Evolutionary conservation across 208 protist genomes (phyloP).

Genomic region (Leishmania aethiopica): DNA sequence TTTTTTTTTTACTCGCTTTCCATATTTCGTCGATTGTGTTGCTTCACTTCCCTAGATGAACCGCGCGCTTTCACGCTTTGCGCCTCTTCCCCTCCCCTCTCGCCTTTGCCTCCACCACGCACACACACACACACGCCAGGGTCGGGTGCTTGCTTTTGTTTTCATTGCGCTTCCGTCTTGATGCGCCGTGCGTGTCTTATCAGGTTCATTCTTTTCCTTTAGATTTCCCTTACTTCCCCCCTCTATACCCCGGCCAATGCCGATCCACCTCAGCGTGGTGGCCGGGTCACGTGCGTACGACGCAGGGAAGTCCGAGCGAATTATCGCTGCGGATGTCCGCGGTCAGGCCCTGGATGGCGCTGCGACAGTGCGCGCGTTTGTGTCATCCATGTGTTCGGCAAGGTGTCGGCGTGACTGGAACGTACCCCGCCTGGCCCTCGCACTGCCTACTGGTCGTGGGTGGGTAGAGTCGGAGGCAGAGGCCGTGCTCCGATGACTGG

Average conservation of each 20-base stretch:
- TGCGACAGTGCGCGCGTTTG: not conserved
- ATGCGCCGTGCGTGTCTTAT: not conserved
- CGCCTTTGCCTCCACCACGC: no score
- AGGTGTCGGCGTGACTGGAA: not conserved
- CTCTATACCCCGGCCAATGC: not conserved
- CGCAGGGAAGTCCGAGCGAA: not conserved
- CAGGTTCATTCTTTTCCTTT: not conserved
- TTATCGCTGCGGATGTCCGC: not conserved
- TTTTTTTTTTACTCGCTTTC: no score
- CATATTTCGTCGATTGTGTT: not conserved
- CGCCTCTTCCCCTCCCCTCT: constrained; percentile 1
- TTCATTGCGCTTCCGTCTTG: not conserved
- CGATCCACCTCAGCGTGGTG: not conserved
- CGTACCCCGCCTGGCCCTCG: not conserved
- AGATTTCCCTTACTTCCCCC: not conserved
- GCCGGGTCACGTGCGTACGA: not conserved
- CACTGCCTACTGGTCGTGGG: not conserved
- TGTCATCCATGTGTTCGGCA: not conserved
- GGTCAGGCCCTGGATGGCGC: not conserved
- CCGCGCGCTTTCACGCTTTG: not conserved
- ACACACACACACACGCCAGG: not conserved
- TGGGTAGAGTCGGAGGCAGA: not conserved
- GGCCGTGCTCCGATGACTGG: not conserved
- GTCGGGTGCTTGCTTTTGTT: no score
- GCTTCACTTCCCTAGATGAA: not conserved